Evolutionary conservation across 2,329 filamentous ascomycete species (phyloP).

Genomic region (Helminthosporium solani): DNA sequence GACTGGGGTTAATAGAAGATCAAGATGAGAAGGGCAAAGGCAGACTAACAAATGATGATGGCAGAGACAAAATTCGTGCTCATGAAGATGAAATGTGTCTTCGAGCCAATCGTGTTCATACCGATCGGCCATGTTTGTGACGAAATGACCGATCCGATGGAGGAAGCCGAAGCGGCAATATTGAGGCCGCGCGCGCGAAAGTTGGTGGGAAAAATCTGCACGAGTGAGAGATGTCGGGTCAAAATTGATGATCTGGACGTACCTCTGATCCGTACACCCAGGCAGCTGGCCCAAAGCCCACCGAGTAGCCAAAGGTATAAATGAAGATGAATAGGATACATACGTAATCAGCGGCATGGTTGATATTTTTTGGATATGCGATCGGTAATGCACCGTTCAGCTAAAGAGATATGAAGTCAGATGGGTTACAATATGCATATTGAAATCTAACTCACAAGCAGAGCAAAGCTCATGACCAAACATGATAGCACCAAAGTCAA

Average conservation of each 20-base stretch:
- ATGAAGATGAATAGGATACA: constrained; percentile 60
- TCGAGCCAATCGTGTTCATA: constrained; percentile 52
- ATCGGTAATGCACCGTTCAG: constrained; percentile 57
- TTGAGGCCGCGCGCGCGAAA: constrained; percentile 59
- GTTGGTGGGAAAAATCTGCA: constrained; percentile 58
- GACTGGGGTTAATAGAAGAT: background rate
- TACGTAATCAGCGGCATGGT: constrained; percentile 50
- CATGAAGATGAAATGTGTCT: constrained; percentile 61
- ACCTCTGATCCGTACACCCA: constrained; percentile 64
- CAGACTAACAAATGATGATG: constrained; percentile 19
- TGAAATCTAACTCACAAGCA: constrained; percentile 48
- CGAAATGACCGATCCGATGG: constrained; percentile 58
- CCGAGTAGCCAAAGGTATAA: constrained; percentile 59
- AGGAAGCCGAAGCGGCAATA: constrained; percentile 55
- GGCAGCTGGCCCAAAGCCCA: constrained; percentile 58
- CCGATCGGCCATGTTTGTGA: constrained; percentile 59
- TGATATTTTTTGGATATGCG: constrained; percentile 53
- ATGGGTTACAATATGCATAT: no score
- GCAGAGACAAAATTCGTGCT: constrained; percentile 49
- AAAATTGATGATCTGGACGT: constrained; percentile 2
- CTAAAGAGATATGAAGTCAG: constrained; percentile 38
- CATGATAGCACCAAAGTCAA: constrained; percentile 53
- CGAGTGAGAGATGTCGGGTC: background rate
- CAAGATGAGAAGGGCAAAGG: background rate
- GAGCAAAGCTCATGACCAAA: constrained; percentile 54